Conservation (phyloP, 352 stramenopile species). For the Phytopythium aichiense region DNA sequence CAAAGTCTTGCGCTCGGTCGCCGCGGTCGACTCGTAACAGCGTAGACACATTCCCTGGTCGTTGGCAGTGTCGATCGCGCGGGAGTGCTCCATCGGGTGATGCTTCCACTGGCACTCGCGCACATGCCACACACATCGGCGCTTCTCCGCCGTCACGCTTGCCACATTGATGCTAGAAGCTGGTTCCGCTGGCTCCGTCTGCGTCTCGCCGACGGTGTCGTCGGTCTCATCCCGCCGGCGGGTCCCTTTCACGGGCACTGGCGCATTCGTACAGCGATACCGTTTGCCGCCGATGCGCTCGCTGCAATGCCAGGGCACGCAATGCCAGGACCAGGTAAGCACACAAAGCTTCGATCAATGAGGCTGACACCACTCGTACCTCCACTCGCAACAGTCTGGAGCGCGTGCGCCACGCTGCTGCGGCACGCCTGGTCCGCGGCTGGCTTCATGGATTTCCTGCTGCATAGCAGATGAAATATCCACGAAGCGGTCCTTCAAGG, state of each 20-base stretch:
- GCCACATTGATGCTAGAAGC: not conserved
- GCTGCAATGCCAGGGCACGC: slow-evolving; percentile 8
- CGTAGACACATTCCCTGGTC: slow-evolving; percentile 45
- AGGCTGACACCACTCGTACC: slow-evolving; percentile 9
- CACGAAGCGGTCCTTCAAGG: slow-evolving; percentile 29
- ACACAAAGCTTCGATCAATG: not conserved
- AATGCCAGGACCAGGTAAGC: not conserved
- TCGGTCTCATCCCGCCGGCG: not conserved
- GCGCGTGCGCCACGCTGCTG: not conserved
- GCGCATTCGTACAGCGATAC: slow-evolving; percentile 47
- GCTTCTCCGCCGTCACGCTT: slow-evolving; percentile 1
- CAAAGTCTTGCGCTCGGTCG: slow-evolving; percentile 31
- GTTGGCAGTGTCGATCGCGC: slow-evolving; percentile 58
- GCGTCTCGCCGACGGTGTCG: not conserved
- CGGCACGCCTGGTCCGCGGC: not conserved
- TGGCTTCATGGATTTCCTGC: slow-evolving; percentile 18
- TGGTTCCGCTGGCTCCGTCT: not conserved
- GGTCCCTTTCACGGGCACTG: slow-evolving; percentile 2
- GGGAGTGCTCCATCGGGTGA: slow-evolving; percentile 44
- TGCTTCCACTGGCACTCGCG: slow-evolving; percentile 35
- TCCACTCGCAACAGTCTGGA: slow-evolving; percentile 26
- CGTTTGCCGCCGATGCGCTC: slow-evolving; percentile 40
- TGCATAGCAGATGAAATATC: slow-evolving; percentile 33
- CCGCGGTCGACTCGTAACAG: slow-evolving; percentile 52
- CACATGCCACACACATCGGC: slow-evolving; percentile 50